These are phyloP conservation scores for Pseudonitzschia pungens DNA, from an alignment of 108 stramenopile species.

Conservation along the genomic window DNA sequence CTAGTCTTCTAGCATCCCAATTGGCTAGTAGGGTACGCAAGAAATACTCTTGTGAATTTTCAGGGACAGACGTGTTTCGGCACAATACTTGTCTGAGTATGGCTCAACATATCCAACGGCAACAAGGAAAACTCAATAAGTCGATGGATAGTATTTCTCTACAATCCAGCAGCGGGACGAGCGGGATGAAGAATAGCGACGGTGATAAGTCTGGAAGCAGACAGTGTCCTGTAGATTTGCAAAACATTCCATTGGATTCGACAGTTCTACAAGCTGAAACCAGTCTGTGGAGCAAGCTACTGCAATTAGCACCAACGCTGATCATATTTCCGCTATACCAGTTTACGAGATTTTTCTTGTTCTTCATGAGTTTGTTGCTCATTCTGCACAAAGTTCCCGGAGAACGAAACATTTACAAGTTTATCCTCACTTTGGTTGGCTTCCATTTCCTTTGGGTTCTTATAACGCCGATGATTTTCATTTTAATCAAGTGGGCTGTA, in stretches of 20 bases:
- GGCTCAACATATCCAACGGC: conserved; percentile 38
- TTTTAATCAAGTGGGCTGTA: conserved; percentile 55
- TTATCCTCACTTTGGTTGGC: conserved; percentile 44
- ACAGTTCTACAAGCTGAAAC: conserved; percentile 21
- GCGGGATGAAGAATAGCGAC: background rate
- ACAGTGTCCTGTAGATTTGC: conserved; percentile 22
- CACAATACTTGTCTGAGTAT: conserved; percentile 43
- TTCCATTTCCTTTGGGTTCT: conserved; percentile 47
- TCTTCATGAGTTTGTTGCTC: conserved; percentile 42
- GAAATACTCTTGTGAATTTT: conserved; percentile 32
- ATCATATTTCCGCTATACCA: conserved; percentile 49
- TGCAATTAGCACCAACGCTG: conserved; percentile 46
- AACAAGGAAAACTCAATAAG: conserved; percentile 8
- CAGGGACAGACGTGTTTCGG: conserved; percentile 59
- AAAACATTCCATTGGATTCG: conserved; percentile 30
- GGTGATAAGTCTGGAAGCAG: background rate
- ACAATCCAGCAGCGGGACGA: background rate
- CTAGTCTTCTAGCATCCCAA: conserved; percentile 57
- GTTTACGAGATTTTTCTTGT: conserved; percentile 49
- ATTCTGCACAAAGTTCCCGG: conserved; percentile 34
- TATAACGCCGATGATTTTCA: conserved; percentile 52
- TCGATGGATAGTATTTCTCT: background rate
- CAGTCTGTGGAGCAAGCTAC: conserved; percentile 18
- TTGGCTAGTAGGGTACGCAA: conserved; percentile 55
- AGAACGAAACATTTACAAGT: conserved; percentile 24